phyloP scores from a whole-genome alignment of 2,329 filamentous ascomycete species.

The Whalleya microplaca region DNA sequence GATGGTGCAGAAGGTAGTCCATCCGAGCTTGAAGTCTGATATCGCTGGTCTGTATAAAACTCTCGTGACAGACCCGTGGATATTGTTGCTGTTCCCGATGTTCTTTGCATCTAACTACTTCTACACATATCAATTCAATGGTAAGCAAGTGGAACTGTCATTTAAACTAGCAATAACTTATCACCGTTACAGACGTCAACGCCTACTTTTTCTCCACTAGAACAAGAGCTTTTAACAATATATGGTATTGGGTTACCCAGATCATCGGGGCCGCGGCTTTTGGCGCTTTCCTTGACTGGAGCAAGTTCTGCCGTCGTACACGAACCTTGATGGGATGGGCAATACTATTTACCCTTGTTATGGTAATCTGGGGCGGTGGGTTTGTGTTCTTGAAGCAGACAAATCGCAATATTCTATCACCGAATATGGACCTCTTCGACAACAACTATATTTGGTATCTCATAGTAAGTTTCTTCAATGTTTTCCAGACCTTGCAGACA shows the following conservation, averaged over 20 bases:
- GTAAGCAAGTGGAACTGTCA: no score
- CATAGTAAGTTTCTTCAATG: neutral
- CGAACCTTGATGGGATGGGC: neutral
- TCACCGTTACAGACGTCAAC: neutral
- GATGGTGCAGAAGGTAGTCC: no score
- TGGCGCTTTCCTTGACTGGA: neutral
- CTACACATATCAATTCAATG: no score
- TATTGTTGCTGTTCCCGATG: no score
- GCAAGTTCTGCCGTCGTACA: neutral
- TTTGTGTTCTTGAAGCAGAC: neutral
- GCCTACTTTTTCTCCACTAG: neutral
- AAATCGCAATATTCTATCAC: neutral
- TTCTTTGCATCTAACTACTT: no score
- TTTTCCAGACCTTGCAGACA: neutral
- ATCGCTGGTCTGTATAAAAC: no score
- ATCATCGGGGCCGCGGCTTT: neutral
- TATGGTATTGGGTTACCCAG: neutral
- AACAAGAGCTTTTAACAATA: neutral
- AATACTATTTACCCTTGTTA: neutral
- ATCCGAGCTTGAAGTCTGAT: no score
- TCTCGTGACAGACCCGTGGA: no score
- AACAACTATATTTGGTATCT: neutral
- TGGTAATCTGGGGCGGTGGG: neutral
- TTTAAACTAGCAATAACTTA: no score
- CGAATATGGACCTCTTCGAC: neutral